Conservation (phyloP, 2,329 filamentous ascomycete species). For the Fusarium haematococcum region DNA sequence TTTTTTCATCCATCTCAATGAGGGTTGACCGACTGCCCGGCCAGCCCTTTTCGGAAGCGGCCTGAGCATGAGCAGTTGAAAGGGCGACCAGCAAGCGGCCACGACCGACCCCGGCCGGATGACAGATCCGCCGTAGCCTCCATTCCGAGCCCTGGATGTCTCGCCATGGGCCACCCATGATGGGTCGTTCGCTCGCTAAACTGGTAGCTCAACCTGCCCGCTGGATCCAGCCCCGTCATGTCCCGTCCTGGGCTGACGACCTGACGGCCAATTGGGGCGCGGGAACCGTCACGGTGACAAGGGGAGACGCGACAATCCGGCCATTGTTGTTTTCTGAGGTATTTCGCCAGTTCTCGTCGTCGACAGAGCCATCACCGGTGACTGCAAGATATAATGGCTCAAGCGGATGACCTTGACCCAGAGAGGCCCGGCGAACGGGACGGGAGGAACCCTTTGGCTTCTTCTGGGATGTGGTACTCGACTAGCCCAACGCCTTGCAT, state of each 20-base stretch:
- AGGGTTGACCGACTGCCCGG: constrained; percentile 5
- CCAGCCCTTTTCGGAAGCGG: constrained; percentile 31
- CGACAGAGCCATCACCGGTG: constrained; percentile 1
- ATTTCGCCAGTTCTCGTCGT: neutral
- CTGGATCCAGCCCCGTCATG: constrained; percentile 45
- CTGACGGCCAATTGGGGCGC: constrained; percentile 36
- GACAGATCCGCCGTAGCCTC: constrained; percentile 43
- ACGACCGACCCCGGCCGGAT: constrained; percentile 35
- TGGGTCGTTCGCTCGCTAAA: constrained; percentile 43
- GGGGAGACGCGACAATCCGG: constrained; percentile 17
- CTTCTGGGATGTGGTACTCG: constrained; percentile 39
- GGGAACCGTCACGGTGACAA: constrained; percentile 28
- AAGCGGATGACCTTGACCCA: constrained; percentile 22
- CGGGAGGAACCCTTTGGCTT: constrained; percentile 45
- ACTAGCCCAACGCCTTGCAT: constrained; percentile 46
- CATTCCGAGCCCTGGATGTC: constrained; percentile 44
- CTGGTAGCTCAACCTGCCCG: constrained; percentile 45
- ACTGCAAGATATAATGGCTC: constrained; percentile 8
- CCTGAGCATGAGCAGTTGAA: constrained; percentile 32
- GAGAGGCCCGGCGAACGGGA: constrained; percentile 40
- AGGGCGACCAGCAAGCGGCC: constrained; percentile 29
- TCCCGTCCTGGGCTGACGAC: constrained; percentile 40
- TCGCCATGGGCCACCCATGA: constrained; percentile 37
- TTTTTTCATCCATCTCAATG: neutral
- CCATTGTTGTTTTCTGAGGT: constrained; percentile 14